Evolutionary conservation across 192 early-diverging fungal genomes (phyloP).

Genomic region (Coemansia guatemalensis): DNA sequence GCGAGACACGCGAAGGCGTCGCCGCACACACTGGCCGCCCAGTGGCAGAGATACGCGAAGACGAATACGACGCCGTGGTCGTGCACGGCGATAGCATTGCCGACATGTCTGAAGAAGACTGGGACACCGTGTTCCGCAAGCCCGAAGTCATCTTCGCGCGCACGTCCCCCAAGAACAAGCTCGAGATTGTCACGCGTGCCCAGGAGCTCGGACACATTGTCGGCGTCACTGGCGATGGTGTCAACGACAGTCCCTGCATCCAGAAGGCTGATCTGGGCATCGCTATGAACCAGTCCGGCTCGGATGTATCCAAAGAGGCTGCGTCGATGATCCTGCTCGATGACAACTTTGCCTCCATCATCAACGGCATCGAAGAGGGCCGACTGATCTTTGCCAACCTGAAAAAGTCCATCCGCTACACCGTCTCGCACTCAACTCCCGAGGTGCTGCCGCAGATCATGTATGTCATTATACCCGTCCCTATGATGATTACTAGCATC

Average conservation of each 20-base stretch:
- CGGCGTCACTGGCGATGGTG: conserved; percentile 96
- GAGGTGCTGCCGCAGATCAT: conserved; percentile 86
- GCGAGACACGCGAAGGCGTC: conserved; percentile 80
- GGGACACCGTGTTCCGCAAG: conserved; percentile 93
- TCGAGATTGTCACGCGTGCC: conserved; percentile 92
- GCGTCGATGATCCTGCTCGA: conserved; percentile 97
- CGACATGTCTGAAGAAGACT: conserved; percentile 75
- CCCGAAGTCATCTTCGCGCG: conserved; percentile 96
- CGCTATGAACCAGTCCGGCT: conserved; percentile 94
- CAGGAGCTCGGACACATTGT: conserved; percentile 94
- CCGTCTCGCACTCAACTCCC: conserved; percentile 87
- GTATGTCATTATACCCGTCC: conserved; percentile 84
- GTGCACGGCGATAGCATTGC: conserved; percentile 92
- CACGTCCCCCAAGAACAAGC: conserved; percentile 95
- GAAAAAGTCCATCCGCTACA: conserved; percentile 94
- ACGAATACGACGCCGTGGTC: conserved; percentile 87
- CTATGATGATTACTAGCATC: conserved; percentile 76
- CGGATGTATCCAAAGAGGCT: conserved; percentile 95
- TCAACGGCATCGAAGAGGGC: conserved; percentile 92
- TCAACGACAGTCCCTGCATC: conserved; percentile 94
- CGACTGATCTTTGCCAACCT: conserved; percentile 94
- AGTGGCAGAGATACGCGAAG: conserved; percentile 65
- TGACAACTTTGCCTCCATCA: conserved; percentile 97
- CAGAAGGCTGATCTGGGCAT: conserved; percentile 98
- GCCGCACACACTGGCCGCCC: conserved; percentile 67